Evolutionary conservation across 176 grass and related monocot genomes (phyloP).

Genomic region (Bromus sterilis): DNA sequence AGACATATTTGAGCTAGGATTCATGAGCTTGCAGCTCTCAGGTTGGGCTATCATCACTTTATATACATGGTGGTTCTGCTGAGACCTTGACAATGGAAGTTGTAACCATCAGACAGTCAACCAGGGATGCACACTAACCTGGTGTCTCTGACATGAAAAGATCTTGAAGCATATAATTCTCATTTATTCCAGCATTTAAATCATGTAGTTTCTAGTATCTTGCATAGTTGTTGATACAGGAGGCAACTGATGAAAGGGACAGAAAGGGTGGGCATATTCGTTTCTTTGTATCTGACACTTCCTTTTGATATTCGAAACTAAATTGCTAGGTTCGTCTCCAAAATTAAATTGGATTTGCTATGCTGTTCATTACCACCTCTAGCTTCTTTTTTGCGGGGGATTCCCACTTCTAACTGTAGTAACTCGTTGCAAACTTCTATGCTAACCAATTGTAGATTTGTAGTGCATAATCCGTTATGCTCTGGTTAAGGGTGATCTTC

Average conservation of each 20-base stretch:
- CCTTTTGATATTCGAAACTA: conserved; percentile 12
- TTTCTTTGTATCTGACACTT: not conserved
- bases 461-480: not conserved
- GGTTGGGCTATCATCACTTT: conserved; percentile 9
- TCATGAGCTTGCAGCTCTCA: conserved; percentile 6
- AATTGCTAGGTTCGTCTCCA: not conserved
- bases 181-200: conserved; percentile 40
- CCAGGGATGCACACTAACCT: conserved; percentile 32
- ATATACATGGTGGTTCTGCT: conserved; percentile 26
- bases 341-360: not conserved
- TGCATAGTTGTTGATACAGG: conserved; percentile 31
- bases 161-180: conserved; percentile 25
- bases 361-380: not conserved
- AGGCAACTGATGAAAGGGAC: conserved; percentile 50
- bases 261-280: conserved; percentile 10
- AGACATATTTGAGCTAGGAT: conserved; percentile 22
- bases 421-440: not conserved
- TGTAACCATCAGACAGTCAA: conserved; percentile 4
- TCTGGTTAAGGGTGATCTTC: not conserved
- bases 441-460: not conserved
- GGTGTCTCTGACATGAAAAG: conserved; percentile 12
- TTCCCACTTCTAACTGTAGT: not conserved
- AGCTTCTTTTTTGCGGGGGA: not conserved
- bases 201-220: conserved; percentile 36
- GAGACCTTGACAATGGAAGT: not conserved